Conservation (phyloP, 345 rosid species). For the Aquilaria malaccensis region DNA sequence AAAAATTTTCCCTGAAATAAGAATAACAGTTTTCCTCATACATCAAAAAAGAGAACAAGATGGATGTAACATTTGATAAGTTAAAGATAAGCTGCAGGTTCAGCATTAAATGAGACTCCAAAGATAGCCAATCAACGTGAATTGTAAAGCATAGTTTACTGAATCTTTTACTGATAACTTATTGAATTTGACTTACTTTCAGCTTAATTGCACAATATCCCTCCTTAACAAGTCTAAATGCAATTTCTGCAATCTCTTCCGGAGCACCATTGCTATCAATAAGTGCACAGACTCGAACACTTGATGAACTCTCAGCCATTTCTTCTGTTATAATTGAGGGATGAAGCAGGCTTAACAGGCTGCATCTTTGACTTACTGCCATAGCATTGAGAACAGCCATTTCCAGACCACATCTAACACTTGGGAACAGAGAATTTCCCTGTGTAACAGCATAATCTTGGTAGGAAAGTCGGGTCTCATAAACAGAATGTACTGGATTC, state of each 20-base stretch:
- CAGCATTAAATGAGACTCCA: too few species aligned
- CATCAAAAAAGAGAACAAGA: too few species aligned
- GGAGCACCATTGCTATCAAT: constrained; percentile 75
- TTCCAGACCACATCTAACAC: constrained; percentile 94
- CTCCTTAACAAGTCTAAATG: constrained; percentile 59
- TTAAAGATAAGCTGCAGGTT: too few species aligned
- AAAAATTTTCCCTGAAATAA: too few species aligned
- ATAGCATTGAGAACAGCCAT: constrained; percentile 82
- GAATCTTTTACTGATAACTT: too few species aligned
- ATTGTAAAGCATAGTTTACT: too few species aligned
- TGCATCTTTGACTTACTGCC: constrained; percentile 49
- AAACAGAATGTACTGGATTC: not conserved
- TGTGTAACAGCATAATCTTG: constrained; percentile 21
- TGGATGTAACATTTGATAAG: too few species aligned
- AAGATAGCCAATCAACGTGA: too few species aligned
- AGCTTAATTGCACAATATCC: constrained; percentile 85
- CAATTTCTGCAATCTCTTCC: constrained; percentile 59
- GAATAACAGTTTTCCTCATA: too few species aligned
- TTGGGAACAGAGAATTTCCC: constrained; percentile 75
- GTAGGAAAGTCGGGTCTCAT: constrained; percentile 3
- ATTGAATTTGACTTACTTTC: constrained; percentile 42
- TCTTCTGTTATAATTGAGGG: constrained; percentile 30
- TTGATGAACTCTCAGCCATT: constrained; percentile 28
- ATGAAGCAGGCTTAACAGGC: constrained; percentile 43
- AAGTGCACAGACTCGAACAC: constrained; percentile 74